Percentiles rank a stretch among this genome's conserved stretches.
Evolutionary conservation across 805 yeast species (phyloP).

Genomic region (Ogataea pini): DNA sequence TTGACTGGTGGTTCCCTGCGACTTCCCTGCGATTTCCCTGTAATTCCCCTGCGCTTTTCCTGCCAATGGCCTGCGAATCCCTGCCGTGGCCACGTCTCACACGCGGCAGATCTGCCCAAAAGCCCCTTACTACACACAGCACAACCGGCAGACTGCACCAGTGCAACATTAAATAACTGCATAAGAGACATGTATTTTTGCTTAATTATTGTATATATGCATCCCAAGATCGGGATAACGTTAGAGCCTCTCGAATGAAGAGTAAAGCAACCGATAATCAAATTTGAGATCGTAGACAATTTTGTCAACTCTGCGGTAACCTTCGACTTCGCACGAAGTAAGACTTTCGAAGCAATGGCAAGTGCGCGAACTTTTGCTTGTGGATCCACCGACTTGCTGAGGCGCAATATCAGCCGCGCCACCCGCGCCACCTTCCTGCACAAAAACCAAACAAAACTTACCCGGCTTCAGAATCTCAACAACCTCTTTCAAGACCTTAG

Average conservation of each 20-base stretch:
- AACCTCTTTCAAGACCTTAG: slow-evolving; percentile 59
- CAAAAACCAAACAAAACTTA: slow-evolving; percentile 55
- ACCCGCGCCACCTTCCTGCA: slow-evolving; percentile 23
- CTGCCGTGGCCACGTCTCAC: not conserved
- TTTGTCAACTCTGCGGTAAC: slow-evolving; percentile 64
- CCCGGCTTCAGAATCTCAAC: slow-evolving; percentile 71
- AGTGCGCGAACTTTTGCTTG: not conserved
- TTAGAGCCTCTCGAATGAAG: slow-evolving; percentile 52
- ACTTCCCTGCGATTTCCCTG: no score
- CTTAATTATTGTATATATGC: not conserved
- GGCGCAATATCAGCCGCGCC: not conserved
- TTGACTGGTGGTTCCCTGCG: no score
- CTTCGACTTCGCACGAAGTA: slow-evolving; percentile 37
- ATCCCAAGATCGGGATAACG: not conserved
- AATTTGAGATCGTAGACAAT: slow-evolving; percentile 70
- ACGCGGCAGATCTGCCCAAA: not conserved
- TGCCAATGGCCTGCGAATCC: not conserved
- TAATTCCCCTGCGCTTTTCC: no score
- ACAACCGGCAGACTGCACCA: not conserved
- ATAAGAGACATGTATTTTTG: not conserved
- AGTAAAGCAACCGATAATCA: slow-evolving; percentile 70
- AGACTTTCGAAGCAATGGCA: slow-evolving; percentile 31
- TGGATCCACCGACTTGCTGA: not conserved
- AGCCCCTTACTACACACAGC: not conserved
- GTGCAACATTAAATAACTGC: not conserved